Percentiles rank a stretch among this genome's conserved stretches.
Evolutionary conservation across 2,329 filamentous ascomycete genomes (phyloP).

Genomic region (Lasiodiplodia theobromae): DNA sequence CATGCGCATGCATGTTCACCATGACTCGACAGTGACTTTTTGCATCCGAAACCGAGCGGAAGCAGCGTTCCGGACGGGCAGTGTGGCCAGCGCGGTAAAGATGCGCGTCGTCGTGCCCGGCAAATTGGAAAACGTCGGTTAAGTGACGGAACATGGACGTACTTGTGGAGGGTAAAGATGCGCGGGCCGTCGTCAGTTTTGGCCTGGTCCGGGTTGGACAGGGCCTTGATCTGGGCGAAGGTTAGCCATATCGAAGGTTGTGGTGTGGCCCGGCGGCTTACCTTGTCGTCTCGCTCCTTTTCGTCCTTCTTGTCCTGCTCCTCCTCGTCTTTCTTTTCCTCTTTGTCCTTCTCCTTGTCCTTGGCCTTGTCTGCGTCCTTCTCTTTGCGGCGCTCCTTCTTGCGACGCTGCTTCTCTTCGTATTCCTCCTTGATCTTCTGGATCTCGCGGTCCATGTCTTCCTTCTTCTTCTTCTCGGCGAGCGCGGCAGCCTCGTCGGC

Average conservation of each 20-base stretch:
- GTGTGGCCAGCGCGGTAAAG: neutral
- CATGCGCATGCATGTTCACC: neutral
- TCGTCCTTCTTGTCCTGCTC: constrained; percentile 71
- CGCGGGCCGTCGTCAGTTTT: constrained; percentile 72
- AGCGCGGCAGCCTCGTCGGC: constrained; percentile 70
- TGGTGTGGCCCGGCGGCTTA: constrained; percentile 36
- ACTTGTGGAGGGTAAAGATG: constrained; percentile 86
- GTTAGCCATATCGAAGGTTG: neutral
- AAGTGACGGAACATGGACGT: constrained; percentile 35
- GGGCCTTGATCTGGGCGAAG: constrained; percentile 51
- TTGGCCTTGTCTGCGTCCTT: constrained; percentile 54
- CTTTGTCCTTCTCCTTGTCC: constrained; percentile 57
- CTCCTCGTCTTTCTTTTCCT: constrained; percentile 70
- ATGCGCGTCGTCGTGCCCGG: neutral
- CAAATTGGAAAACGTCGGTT: neutral
- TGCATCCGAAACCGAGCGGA: constrained; percentile 9
- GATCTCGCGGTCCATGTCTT: constrained; percentile 57
- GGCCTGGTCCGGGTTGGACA: constrained; percentile 54
- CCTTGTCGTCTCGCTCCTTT: constrained; percentile 67
- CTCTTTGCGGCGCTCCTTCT: constrained; percentile 56
- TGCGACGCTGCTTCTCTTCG: constrained; percentile 64
- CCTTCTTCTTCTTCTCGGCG: constrained; percentile 62
- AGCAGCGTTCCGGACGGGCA: constrained; percentile 1
- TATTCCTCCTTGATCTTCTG: constrained; percentile 59
- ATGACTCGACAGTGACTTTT: neutral